Percentiles rank a stretch among this genome's conserved stretches.
These are phyloP conservation scores for Magnusiomyces tetraspermus DNA, from an alignment of 1,139 yeast genomes.

Conservation along the genomic window DNA sequence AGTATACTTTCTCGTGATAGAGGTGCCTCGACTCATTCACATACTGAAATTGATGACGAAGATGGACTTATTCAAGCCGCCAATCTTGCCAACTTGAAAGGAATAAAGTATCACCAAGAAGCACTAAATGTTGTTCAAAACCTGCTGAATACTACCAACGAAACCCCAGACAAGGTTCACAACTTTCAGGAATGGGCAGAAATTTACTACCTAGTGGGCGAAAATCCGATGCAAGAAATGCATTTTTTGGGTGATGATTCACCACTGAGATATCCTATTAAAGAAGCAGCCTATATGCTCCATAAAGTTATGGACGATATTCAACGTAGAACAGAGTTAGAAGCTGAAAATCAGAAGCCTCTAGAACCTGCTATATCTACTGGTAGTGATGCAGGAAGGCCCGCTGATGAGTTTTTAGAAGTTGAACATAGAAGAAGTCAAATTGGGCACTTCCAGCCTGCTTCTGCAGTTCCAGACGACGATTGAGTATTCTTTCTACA, in stretches of 20 bases:
- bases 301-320: not conserved
- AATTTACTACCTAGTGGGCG: not conserved
- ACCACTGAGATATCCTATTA: constrained; percentile 1
- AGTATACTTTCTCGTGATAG: not conserved
- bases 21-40: not conserved
- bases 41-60: not conserved
- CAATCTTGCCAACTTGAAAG: not conserved
- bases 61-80: not conserved
- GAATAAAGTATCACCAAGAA: not conserved
- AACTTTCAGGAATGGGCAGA: constrained; percentile 4
- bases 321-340: not conserved
- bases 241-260: not conserved
- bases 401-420: not conserved
- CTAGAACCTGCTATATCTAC: not conserved
- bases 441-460: too few species aligned
- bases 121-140: not conserved
- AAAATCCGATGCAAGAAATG: constrained; percentile 2
- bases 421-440: too few species aligned
- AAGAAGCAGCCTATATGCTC: constrained; percentile 2
- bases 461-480: too few species aligned
- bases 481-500: too few species aligned
- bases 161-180: constrained; percentile 5
- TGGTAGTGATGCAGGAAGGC: not conserved
- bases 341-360: not conserved
- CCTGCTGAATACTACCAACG: not conserved